A percentile compares a stretch with the other conserved stretches of the same genome.
Conservation (phyloP, 345 rosid genomes). For the Hibiscus syriacus region DNA sequence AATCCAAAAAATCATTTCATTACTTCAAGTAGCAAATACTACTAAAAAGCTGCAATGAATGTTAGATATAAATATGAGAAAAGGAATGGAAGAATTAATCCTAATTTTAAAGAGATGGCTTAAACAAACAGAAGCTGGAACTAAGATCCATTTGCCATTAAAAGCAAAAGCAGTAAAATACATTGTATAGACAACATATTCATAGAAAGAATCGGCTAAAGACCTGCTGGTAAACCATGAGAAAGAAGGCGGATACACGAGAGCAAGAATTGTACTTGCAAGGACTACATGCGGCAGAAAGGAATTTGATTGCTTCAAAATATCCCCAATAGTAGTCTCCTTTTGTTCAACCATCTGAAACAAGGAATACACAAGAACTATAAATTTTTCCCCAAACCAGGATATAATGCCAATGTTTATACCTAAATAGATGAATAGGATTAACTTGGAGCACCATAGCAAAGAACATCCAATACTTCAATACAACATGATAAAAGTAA, state of each 20-base stretch:
- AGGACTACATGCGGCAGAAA: conserved; percentile 80
- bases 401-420: neutral
- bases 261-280: conserved; percentile 84
- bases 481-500: neutral
- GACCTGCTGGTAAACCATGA: conserved; percentile 93
- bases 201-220: neutral
- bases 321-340: conserved; percentile 36
- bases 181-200: neutral
- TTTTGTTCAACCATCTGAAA: conserved; percentile 31
- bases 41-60: neutral
- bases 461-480: neutral
- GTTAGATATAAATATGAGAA: neutral
- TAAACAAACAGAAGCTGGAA: neutral
- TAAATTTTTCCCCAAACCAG: neutral
- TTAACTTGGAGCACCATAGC: neutral
- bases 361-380: conserved; percentile 6
- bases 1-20: neutral
- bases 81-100: neutral
- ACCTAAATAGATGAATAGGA: neutral
- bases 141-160: neutral
- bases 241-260: conserved; percentile 87
- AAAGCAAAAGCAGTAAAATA: neutral
- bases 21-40: neutral
- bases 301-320: conserved; percentile 69
- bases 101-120: neutral